These are phyloP conservation scores for Aspergillus wentii DNA, from an alignment of 495 filamentous ascomycete species.

Conservation along the genomic window DNA sequence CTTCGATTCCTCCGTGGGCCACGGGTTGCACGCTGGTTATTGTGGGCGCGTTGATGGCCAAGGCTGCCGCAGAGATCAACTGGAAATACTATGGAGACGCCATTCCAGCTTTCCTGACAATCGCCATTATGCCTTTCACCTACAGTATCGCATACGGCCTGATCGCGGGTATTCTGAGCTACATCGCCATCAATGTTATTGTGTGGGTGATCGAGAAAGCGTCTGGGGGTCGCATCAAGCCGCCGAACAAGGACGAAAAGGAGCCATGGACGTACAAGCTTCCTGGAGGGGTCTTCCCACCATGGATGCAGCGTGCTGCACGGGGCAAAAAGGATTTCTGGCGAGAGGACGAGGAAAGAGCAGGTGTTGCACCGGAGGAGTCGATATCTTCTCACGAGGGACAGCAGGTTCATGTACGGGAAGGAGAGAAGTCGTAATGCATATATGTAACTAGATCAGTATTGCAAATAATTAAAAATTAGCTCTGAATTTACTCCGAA, in stretches of 20 bases:
- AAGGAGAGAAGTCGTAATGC: neutral
- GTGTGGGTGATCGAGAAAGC: slow-evolving; percentile 60
- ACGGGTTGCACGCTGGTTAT: slow-evolving; percentile 79
- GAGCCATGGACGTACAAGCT: slow-evolving; percentile 69
- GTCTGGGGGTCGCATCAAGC: slow-evolving; percentile 64
- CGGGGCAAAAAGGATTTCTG: slow-evolving; percentile 68
- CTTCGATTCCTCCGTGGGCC: slow-evolving; percentile 78
- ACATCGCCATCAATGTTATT: slow-evolving; percentile 61
- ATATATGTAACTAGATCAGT: too few relatives aligned
- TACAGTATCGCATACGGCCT: slow-evolving; percentile 77
- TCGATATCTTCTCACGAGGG: neutral
- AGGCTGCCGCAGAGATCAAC: slow-evolving; percentile 72
- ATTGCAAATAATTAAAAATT: too few relatives aligned
- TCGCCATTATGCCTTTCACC: slow-evolving; percentile 82
- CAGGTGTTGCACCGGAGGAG: neutral
- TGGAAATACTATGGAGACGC: slow-evolving; percentile 76
- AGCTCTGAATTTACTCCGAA: neutral
- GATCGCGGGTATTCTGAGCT: slow-evolving; percentile 72
- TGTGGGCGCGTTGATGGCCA: slow-evolving; percentile 77
- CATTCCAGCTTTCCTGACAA: slow-evolving; percentile 74
- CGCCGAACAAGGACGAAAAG: slow-evolving; percentile 65
- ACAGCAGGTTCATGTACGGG: neutral
- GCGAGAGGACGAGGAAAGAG: slow-evolving; percentile 12
- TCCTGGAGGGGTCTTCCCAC: slow-evolving; percentile 62
- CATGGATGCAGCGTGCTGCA: slow-evolving; percentile 57